phyloP scores from a whole-genome alignment of 2,329 filamentous ascomycete genomes.

The Phaeophleospora eucalypticola region DNA sequence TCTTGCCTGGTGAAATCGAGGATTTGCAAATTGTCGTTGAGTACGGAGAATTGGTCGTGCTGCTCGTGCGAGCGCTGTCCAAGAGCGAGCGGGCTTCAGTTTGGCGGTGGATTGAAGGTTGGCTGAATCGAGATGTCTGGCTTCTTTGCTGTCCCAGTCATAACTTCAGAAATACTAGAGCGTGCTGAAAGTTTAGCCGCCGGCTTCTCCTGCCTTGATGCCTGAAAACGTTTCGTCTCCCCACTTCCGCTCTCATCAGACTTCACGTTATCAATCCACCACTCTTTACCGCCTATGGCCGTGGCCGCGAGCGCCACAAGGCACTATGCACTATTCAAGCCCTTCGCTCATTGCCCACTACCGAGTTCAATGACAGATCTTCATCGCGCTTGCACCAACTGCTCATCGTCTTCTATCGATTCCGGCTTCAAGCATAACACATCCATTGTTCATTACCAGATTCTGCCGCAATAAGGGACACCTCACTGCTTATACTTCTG shows the following conservation, averaged over 20 bases:
- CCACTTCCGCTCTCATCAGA: no score
- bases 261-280: no score
- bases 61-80: conserved; percentile 23
- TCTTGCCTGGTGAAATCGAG: not conserved
- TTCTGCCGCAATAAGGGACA: no score
- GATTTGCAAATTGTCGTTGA: not conserved
- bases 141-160: not conserved
- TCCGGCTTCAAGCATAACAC: no score
- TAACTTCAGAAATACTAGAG: not conserved
- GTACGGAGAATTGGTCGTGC: not conserved
- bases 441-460: no score
- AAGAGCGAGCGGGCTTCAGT: conserved; percentile 22
- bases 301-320: no score
- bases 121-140: not conserved
- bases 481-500: not conserved
- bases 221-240: not conserved
- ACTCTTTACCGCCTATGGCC: no score
- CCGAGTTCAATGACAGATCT: no score
- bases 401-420: no score
- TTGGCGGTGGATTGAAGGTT: conserved; percentile 18
- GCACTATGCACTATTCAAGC: no score
- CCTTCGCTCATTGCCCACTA: no score
- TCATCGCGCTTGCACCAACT: no score
- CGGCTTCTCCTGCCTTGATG: not conserved
- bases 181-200: not conserved